Conservation (phyloP, 1,284 basidiomycete species). For the Termitomyces sp. region DNA sequence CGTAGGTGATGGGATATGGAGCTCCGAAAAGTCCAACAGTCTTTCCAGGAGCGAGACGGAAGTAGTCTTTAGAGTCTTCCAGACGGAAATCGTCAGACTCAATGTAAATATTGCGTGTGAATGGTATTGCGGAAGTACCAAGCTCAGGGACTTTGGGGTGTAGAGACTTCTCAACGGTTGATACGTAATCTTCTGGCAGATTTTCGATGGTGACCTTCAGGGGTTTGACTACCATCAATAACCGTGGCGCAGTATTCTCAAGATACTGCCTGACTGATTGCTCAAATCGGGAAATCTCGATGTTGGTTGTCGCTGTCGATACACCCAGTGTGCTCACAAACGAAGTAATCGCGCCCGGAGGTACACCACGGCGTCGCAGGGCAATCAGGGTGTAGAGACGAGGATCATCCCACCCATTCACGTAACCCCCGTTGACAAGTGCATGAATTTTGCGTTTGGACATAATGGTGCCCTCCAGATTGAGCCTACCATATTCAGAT, state of each 20-base stretch:
- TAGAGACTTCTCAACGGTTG: slow-evolving; percentile 86
- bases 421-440: slow-evolving; percentile 82
- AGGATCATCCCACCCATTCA: slow-evolving; percentile 96
- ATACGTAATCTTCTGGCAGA: slow-evolving; percentile 79
- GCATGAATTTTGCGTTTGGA: slow-evolving; percentile 95
- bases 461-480: slow-evolving; percentile 92
- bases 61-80: slow-evolving; percentile 93
- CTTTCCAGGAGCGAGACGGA: slow-evolving; percentile 95
- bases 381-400: slow-evolving; percentile 98
- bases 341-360: slow-evolving; percentile 89
- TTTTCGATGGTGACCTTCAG: slow-evolving; percentile 92
- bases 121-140: slow-evolving; percentile 80
- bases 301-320: slow-evolving; percentile 81
- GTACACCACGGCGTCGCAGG: slow-evolving; percentile 89
- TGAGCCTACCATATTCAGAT: slow-evolving; percentile 94
- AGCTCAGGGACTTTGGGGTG: slow-evolving; percentile 93
- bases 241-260: slow-evolving; percentile 82
- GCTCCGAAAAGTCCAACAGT: slow-evolving; percentile 96
- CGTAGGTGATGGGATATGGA: slow-evolving; percentile 94
- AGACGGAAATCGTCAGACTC: slow-evolving; percentile 92
- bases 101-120: slow-evolving; percentile 90
- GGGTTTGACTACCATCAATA: slow-evolving; percentile 91
- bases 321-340: slow-evolving; percentile 95
- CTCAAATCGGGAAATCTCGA: slow-evolving; percentile 88
- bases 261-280: slow-evolving; percentile 86